Evolutionary conservation across 495 filamentous ascomycete species (phyloP).

Genomic region (Massariosphaeria phaeospora): DNA sequence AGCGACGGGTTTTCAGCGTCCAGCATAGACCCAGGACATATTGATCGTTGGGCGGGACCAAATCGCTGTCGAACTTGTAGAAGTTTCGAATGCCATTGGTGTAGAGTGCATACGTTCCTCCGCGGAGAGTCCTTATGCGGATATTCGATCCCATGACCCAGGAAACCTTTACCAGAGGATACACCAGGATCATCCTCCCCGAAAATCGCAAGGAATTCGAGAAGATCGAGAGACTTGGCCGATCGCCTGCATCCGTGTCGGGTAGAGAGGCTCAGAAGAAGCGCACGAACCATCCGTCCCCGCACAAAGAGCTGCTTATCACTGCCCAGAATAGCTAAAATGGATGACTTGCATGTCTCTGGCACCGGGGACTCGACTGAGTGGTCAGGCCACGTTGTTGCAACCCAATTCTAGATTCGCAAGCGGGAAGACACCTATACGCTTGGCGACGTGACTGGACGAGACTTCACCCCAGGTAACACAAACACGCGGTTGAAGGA

Average conservation of each 20-base stretch:
- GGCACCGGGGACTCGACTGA: conserved; percentile 11
- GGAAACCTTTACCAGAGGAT: conserved; percentile 27
- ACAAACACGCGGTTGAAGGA: no score
- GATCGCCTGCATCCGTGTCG: background rate
- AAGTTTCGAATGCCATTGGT: conserved; percentile 30
- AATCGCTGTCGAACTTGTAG: conserved; percentile 32
- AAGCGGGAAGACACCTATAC: conserved; percentile 53
- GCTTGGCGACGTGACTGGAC: conserved; percentile 57
- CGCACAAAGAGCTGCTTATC: conserved; percentile 23
- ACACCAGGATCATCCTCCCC: conserved; percentile 29
- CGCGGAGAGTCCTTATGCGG: conserved; percentile 25
- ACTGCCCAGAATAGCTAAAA: conserved; percentile 19
- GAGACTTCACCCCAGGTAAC: conserved; percentile 53
- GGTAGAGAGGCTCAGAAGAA: conserved; percentile 15
- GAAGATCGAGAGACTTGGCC: conserved; percentile 26
- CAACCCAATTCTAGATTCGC: conserved; percentile 59
- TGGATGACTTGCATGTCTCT: conserved; percentile 12
- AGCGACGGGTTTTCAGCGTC: conserved; percentile 45
- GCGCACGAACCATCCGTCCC: conserved; percentile 13
- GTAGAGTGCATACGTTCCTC: conserved; percentile 32
- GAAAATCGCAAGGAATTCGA: conserved; percentile 16
- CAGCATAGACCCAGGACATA: conserved; percentile 23
- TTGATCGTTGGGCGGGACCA: conserved; percentile 27
- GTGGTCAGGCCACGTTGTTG: conserved; percentile 46
- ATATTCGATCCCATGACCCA: conserved; percentile 33